A percentile compares a stretch with the other conserved stretches of the same genome.
Conservation (phyloP, 257 asterid species). For the Solanum verrucosum region DNA sequence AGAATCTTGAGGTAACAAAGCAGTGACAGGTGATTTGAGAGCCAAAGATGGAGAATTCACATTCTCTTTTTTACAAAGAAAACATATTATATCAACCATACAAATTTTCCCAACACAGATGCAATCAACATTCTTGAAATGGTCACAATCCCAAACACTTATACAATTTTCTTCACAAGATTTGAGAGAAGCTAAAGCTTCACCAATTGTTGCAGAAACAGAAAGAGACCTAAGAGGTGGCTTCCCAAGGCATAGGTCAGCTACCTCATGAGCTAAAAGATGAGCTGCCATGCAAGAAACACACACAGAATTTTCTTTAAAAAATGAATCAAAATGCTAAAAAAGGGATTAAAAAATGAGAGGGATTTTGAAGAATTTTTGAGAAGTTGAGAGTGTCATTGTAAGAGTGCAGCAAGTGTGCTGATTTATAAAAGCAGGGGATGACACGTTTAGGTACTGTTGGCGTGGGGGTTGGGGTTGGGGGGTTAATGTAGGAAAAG, state of each 20-base stretch:
- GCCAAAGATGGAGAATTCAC: conserved; percentile 44
- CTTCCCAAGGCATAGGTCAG: conserved; percentile 91
- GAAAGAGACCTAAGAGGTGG: conserved; percentile 71
- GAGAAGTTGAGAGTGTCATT: background rate
- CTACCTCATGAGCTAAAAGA: conserved; percentile 50
- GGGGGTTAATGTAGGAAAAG: too few relatives aligned
- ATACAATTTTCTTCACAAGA: conserved; percentile 31
- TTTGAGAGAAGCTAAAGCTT: conserved; percentile 58
- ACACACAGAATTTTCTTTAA: background rate
- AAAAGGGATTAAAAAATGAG: background rate
- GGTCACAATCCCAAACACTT: conserved; percentile 81
- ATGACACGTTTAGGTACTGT: background rate
- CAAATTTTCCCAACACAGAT: conserved; percentile 64
- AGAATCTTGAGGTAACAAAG: conserved; percentile 30
- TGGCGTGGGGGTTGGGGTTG: background rate
- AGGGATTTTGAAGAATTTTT: background rate
- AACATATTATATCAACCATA: conserved; percentile 73
- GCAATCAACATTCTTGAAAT: conserved; percentile 21
- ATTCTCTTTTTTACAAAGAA: conserved; percentile 50
- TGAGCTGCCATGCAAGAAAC: conserved; percentile 61
- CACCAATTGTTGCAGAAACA: conserved; percentile 47
- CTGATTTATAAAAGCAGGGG: background rate
- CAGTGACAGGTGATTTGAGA: conserved; percentile 52
- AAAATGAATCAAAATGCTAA: background rate
- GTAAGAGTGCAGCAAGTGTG: background rate